Conservation (phyloP, 768 basidiomycete species). For the Naganishia randhawae region DNA sequence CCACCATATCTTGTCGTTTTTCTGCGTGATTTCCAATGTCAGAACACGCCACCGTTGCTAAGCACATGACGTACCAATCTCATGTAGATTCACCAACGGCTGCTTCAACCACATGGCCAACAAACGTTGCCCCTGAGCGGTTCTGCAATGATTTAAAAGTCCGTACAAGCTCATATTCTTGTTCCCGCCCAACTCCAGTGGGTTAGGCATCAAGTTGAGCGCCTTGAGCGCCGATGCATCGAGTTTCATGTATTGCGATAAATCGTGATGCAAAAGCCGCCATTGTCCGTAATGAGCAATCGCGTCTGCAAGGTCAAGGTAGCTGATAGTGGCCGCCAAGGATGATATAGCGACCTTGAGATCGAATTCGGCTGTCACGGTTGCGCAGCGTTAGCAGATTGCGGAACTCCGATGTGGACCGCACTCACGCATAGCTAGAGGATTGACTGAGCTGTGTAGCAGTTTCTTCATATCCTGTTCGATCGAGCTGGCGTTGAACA, state of each 20-base stretch:
- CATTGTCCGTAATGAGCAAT: conserved; percentile 74
- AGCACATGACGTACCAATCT: conserved; percentile 65
- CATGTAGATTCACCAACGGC: conserved; percentile 86
- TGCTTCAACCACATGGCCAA: conserved; percentile 93
- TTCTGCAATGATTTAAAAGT: conserved; percentile 90
- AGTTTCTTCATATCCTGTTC: conserved; percentile 74
- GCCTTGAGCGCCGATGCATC: conserved; percentile 92
- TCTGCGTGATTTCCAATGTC: conserved; percentile 56
- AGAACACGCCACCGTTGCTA: not conserved
- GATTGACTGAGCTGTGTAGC: conserved; percentile 56
- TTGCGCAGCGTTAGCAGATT: not conserved
- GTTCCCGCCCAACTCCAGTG: conserved; percentile 62
- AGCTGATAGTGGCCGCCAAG: conserved; percentile 72
- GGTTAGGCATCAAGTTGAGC: conserved; percentile 73
- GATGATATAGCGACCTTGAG: conserved; percentile 75
- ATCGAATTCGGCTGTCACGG: conserved; percentile 72
- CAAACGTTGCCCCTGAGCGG: conserved; percentile 82
- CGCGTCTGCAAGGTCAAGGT: conserved; percentile 75
- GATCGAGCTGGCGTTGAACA: conserved; percentile 75
- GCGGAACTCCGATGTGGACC: conserved; percentile 2
- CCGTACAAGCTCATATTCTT: conserved; percentile 85
- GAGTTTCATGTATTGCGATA: conserved; percentile 90
- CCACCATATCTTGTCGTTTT: conserved; percentile 80
- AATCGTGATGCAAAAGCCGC: conserved; percentile 77
- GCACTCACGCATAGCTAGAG: conserved; percentile 60